Evolutionary conservation across 106 monocot species (phyloP).

Genomic region (Narthecium ossifragum): DNA sequence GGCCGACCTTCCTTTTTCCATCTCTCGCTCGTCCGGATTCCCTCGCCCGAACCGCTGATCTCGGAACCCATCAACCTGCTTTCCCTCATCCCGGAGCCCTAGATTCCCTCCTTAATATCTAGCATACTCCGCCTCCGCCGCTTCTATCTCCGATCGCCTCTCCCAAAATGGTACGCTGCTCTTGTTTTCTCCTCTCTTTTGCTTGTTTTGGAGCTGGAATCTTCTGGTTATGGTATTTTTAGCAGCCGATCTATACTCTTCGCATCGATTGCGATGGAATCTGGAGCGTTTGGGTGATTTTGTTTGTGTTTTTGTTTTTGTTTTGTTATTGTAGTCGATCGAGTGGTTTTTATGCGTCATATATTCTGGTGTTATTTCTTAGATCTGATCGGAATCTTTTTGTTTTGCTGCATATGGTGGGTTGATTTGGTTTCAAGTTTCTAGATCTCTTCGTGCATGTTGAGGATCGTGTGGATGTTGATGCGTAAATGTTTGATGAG

Average conservation of each 20-base stretch:
- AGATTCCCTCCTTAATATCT: neutral
- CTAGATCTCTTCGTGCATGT: neutral
- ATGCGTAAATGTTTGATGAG: no score
- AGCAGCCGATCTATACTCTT: neutral
- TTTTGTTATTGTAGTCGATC: neutral
- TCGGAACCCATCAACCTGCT: no score
- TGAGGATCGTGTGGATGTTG: no score
- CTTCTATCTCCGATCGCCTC: neutral
- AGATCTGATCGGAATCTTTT: neutral
- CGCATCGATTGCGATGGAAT: neutral
- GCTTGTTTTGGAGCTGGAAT: neutral
- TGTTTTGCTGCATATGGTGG: neutral
- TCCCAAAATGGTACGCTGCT: constrained; percentile 2
- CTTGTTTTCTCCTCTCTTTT: neutral
- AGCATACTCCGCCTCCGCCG: neutral
- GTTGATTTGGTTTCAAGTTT: neutral
- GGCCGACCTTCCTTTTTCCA: neutral
- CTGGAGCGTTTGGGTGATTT: no score
- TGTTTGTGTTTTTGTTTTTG: neutral
- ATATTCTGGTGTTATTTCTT: neutral
- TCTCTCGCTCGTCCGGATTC: neutral
- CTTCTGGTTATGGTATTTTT: neutral
- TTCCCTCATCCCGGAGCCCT: no score
- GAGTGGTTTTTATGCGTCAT: neutral
- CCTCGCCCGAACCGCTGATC: neutral